These are phyloP conservation scores for Pinus tabuliformis DNA, from an alignment of 75 land plant genomes.

Conservation along the genomic window DNA sequence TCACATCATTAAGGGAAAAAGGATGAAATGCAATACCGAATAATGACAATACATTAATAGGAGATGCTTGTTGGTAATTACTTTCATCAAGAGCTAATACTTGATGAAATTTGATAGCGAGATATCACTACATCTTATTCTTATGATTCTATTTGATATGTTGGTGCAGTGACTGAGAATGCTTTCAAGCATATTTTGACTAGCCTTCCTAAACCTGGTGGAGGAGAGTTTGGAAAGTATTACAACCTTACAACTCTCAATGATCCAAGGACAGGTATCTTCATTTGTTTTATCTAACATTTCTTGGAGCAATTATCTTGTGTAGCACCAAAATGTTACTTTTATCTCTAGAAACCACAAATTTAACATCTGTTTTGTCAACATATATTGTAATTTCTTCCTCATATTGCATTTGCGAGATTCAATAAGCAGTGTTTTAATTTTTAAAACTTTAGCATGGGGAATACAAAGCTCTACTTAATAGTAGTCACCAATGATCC, in stretches of 20 bases:
- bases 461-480: background rate
- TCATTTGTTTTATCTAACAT: background rate
- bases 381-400: background rate
- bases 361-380: background rate
- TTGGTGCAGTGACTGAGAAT: slow-evolving; percentile 30
- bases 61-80: background rate
- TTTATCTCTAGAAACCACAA: background rate
- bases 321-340: background rate
- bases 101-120: background rate
- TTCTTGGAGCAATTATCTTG: background rate
- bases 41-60: background rate
- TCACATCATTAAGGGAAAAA: no score
- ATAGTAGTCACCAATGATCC: background rate
- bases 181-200: slow-evolving; percentile 59
- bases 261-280: slow-evolving; percentile 51
- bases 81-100: background rate
- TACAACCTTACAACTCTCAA: slow-evolving; percentile 67
- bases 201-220: slow-evolving; percentile 61
- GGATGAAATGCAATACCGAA: background rate
- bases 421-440: background rate
- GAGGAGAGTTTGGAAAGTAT: slow-evolving; percentile 69
- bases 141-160: background rate
- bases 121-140: background rate
- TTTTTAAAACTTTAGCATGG: slow-evolving; percentile 19
- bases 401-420: background rate